Conservation (phyloP, 2,329 filamentous ascomycete genomes). For the Verticillium nubilum region DNA sequence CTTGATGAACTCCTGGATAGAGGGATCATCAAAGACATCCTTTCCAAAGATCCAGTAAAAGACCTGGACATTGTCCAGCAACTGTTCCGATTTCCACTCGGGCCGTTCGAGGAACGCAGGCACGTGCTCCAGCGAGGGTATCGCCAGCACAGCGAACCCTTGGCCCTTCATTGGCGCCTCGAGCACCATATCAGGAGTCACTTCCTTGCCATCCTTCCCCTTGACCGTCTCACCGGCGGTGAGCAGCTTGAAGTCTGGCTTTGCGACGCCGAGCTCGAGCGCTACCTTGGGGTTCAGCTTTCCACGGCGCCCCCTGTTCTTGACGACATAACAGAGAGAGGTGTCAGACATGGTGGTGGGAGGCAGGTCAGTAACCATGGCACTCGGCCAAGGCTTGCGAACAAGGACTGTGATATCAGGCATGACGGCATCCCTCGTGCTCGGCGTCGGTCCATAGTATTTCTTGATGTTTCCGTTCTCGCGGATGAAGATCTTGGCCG, state of each 20-base stretch:
- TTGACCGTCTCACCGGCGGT: constrained; percentile 57
- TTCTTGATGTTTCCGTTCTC: constrained; percentile 57
- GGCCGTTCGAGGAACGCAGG: constrained; percentile 61
- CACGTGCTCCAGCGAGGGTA: constrained; percentile 68
- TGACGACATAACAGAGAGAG: constrained; percentile 82
- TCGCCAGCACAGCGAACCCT: constrained; percentile 74
- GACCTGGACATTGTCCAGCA: constrained; percentile 62
- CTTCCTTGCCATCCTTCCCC: constrained; percentile 57
- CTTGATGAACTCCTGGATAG: constrained; percentile 65
- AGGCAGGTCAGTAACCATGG: constrained; percentile 60
- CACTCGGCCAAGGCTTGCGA: constrained; percentile 73
- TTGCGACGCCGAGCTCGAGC: constrained; percentile 55
- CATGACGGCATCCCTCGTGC: constrained; percentile 32
- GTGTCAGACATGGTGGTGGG: constrained; percentile 58
- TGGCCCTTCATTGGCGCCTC: constrained; percentile 60
- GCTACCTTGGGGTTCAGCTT: constrained; percentile 70
- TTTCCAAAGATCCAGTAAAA: constrained; percentile 80
- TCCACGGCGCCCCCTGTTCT: constrained; percentile 69
- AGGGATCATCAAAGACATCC: constrained; percentile 56
- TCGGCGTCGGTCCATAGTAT: constrained; percentile 65
- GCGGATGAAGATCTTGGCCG: constrained; percentile 65
- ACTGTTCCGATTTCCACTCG: constrained; percentile 61
- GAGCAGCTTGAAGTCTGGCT: constrained; percentile 53
- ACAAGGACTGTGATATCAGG: constrained; percentile 68
- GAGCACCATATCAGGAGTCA: constrained; percentile 86